These are phyloP conservation scores for Hypoxylon sp. DNA, from an alignment of 2,329 filamentous ascomycete species.

Conservation along the genomic window DNA sequence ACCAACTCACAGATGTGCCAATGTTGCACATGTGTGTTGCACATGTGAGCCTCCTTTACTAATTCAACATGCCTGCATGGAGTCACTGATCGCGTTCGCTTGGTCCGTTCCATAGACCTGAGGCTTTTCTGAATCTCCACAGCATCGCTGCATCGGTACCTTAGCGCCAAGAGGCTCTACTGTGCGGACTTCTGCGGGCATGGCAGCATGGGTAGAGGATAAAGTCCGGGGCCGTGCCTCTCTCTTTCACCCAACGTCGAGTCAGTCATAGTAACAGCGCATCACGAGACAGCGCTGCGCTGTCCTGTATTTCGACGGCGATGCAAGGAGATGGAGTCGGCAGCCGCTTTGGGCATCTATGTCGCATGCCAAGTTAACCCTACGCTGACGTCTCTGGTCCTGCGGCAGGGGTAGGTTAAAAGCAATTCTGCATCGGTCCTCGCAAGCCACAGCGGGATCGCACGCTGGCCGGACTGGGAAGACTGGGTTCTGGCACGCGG, in stretches of 20 bases:
- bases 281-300: constrained; percentile 37
- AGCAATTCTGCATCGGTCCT: constrained; percentile 26
- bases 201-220: constrained; percentile 37
- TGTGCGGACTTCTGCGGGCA: constrained; percentile 9
- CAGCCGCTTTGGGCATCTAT: constrained; percentile 32
- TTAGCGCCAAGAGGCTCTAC: constrained; percentile 38
- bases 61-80: constrained; percentile 21
- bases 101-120: constrained; percentile 1
- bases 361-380: constrained; percentile 32
- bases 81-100: constrained; percentile 5
- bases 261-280: constrained; percentile 27
- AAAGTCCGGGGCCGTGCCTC: constrained; percentile 25
- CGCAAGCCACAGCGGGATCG: constrained; percentile 43
- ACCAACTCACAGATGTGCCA: constrained; percentile 17
- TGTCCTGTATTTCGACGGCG: constrained; percentile 11
- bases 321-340: constrained; percentile 32
- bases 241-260: constrained; percentile 8
- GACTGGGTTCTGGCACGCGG: constrained; percentile 33
- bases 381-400: constrained; percentile 5
- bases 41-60: constrained; percentile 36
- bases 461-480: constrained; percentile 25
- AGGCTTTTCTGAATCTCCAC: constrained; percentile 27
- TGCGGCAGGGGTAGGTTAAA: constrained; percentile 25
- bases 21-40: constrained; percentile 19
- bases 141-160: constrained; percentile 21